Evolutionary conservation across 2,329 filamentous ascomycete species (phyloP), one percentile per base, ranked within the genome.

Genomic region (Paracamarosporium sp.): DNA sequence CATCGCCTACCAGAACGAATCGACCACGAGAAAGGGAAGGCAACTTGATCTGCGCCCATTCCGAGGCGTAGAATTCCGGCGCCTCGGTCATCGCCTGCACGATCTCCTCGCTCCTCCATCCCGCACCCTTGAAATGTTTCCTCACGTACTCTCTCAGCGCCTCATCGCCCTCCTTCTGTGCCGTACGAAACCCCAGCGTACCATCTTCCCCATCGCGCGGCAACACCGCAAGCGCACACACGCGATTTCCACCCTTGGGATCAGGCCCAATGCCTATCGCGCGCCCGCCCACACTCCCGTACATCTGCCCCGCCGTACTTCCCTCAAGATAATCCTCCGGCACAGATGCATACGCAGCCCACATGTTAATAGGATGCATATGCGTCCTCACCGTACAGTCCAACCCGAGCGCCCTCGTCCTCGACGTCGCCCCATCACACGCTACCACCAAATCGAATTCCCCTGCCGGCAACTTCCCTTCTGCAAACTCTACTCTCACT

Each of bases 61-160:
- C 71, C 15, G 76, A 69, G 54, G 72, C 78, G 64, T 81, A 82
- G 62, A 81, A 81, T 54, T 81, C 74, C 0, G 75, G 60, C 0
- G 76, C 64, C 2, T 62, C 60, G 22, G 71, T 60, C 74, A 82
- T 76, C 1, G 62, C 75, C 8, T 71, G 51, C 0, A 80, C 35
- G 4, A 78, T 64, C 0, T 71, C 66, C 2, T 71, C 61, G 0
- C 57, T 59, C 53, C 75, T 56, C 73, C 78, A 79, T 4, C 76
- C 76, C 0, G 68, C 67, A 17, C 66, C 71, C 0, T 56, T 53
- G 43, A 72, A 78, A 3, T 58, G 47, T 6, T 54, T 30, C 2
- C 38, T 28, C 27, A 59, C 44, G 28, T 61, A 45, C 13, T 25
- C 24, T 28, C 63, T 61, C 33, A 65, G 54, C 12, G 56, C 53